A percentile compares a stretch with the other conserved stretches of the same genome.
phyloP scores from a whole-genome alignment of 2,329 filamentous ascomycete genomes.

The Ploettnerulaceae sp. region DNA sequence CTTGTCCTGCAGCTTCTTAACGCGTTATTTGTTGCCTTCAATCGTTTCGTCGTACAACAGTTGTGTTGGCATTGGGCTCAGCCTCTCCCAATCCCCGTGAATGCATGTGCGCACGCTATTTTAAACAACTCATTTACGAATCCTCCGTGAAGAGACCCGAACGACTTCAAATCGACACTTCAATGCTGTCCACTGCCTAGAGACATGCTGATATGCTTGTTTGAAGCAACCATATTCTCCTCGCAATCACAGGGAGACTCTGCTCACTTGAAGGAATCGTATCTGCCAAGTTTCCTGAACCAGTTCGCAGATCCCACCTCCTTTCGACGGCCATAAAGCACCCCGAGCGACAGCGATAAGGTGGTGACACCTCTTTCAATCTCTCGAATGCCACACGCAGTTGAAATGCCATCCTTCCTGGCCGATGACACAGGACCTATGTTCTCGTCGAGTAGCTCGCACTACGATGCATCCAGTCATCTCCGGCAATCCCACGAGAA shows the following conservation, averaged over 20 bases:
- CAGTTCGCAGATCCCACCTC: constrained; percentile 25
- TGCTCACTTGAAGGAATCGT: constrained; percentile 9
- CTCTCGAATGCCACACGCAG: constrained; percentile 38
- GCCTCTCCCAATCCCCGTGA: constrained; percentile 2
- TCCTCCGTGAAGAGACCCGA: background rate
- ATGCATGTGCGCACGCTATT: constrained; percentile 7
- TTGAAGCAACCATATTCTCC: constrained; percentile 12
- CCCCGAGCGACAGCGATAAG: constrained; percentile 23
- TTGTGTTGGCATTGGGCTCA: constrained; percentile 2
- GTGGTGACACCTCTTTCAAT: constrained; percentile 23
- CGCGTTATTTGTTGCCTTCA: too few relatives aligned
- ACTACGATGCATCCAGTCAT: constrained; percentile 36
- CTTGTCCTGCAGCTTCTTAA: too few relatives aligned
- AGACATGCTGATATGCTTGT: constrained; percentile 21
- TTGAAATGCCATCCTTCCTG: constrained; percentile 49
- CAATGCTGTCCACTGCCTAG: background rate
- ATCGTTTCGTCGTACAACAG: background rate
- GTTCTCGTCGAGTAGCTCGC: constrained; percentile 28
- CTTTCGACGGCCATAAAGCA: constrained; percentile 20
- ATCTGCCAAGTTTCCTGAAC: constrained; percentile 21
- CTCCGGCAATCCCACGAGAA: constrained; percentile 33
- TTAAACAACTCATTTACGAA: constrained; percentile 11
- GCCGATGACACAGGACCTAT: constrained; percentile 38
- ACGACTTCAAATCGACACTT: background rate
- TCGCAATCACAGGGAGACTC: constrained; percentile 5